Evolutionary conservation across 202 grass and related monocot species (phyloP).

Genomic region (Carex sylvatica): DNA sequence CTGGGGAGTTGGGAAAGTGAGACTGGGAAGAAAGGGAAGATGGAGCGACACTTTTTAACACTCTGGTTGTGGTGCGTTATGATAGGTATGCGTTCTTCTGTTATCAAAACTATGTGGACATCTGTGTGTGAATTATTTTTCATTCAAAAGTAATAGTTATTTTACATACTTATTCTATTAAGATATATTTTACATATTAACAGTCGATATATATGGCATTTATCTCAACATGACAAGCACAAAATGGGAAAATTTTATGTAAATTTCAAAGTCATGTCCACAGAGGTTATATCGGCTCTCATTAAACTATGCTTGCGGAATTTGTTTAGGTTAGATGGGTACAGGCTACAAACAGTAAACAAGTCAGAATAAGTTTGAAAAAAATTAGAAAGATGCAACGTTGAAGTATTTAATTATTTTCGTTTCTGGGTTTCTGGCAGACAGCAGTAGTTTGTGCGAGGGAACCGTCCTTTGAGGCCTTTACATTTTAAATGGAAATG

Average conservation of each 20-base stretch:
- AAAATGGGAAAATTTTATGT: background rate
- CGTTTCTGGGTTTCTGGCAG: background rate
- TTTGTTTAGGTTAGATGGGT: background rate
- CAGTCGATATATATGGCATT: background rate
- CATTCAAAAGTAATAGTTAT: no score
- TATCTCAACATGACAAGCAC: background rate
- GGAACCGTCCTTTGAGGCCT: background rate
- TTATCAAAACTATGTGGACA: background rate
- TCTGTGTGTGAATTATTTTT: background rate
- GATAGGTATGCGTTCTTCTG: background rate
- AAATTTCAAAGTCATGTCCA: background rate
- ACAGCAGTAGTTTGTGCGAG: constrained; percentile 7
- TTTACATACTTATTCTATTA: background rate
- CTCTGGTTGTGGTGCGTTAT: background rate
- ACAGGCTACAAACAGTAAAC: constrained; percentile 1
- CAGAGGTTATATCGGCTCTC: background rate
- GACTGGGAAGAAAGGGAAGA: background rate
- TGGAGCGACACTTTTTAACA: background rate
- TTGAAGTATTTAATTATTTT: constrained; percentile 10
- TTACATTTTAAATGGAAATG: constrained; percentile 5
- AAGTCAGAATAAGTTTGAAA: constrained; percentile 23
- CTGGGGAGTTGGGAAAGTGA: background rate
- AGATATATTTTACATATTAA: background rate
- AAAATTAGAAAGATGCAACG: background rate
- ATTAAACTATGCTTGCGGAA: background rate